These are phyloP conservation scores for Glutinoglossum americanum DNA, from an alignment of 495 filamentous ascomycete species.

Conservation along the genomic window DNA sequence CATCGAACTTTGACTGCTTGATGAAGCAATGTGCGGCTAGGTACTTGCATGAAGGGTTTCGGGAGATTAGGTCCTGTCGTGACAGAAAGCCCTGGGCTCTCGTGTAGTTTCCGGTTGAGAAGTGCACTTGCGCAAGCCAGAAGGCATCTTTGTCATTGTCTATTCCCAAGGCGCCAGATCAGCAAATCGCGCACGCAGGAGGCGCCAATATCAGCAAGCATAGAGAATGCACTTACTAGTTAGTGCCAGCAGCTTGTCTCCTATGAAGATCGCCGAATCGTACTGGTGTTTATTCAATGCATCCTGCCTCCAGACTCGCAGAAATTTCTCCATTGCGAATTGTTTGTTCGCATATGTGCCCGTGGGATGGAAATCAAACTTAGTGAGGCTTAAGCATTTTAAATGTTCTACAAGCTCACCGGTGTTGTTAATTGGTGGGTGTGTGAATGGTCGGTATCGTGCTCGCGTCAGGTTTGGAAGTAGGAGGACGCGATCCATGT, in stretches of 20 bases:
- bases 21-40: constrained; percentile 85
- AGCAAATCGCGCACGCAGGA: not conserved
- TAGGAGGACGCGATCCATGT: not conserved
- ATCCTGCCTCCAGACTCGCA: constrained; percentile 84
- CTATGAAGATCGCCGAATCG: constrained; percentile 87
- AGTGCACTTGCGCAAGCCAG: constrained; percentile 87
- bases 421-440: not conserved
- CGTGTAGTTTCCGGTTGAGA: constrained; percentile 79
- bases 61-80: constrained; percentile 62
- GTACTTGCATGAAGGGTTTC: constrained; percentile 71
- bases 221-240: constrained; percentile 39
- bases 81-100: constrained; percentile 67
- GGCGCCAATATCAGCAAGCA: not conserved
- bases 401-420: not conserved
- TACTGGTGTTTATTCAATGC: constrained; percentile 84
- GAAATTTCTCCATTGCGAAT: constrained; percentile 60
- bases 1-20: constrained; percentile 70
- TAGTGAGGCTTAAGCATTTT: too few species aligned
- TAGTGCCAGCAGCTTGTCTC: constrained; percentile 85
- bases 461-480: not conserved
- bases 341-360: not conserved
- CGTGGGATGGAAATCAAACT: not conserved
- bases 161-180: constrained; percentile 15
- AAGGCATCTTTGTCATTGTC: constrained; percentile 81
- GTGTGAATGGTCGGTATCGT: not conserved